Evolutionary conservation across 768 basidiomycete genomes (phyloP), one percentile per base, ranked within the genome.

Genomic region (Rhizopogon vinicolor): DNA sequence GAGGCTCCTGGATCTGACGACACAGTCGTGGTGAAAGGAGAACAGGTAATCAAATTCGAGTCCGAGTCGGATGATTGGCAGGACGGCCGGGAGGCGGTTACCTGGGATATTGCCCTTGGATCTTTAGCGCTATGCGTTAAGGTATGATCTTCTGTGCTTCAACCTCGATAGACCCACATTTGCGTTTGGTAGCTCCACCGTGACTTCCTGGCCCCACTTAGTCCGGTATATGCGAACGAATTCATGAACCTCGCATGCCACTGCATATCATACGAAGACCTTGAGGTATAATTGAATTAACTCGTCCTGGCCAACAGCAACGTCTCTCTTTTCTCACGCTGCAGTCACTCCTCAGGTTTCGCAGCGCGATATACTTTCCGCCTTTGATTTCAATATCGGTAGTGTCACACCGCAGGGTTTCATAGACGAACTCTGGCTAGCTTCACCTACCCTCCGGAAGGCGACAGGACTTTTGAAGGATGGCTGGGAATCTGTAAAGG

Each of bases 41-140:
- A 60, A 3, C 14, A 3, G 28, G 6, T 29, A 37, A 37, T 18
- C n/a, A 3, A 14, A n/a, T 55, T 58, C n/a, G 44, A 6, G 7
- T 35, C 2, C 13, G 37, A 18, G n/a, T 40, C 8, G 22, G 7
- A 31, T 25, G 41, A 42, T 19, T 14, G 19, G 31, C 14, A 55
- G 8, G 50, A 41, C 1, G 59, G 54, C 5, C 43, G 58, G 25
- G 58, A 72, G 40, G 68, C 75, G 7, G 63, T 77, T n/a, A 68
- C 72, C 7, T 87, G 85, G 86, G 79, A 85, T 60, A 65, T 80
- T 6, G 83, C 80, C 0, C 64, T 87, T 7, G 84, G 76, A 12
- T 85, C 79, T 66, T 66, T 87, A 22, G 78, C 83, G 3, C 63
- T 86, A 35, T 79, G 82, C 58, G 77, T 85, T 51, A 89, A 89